Evolutionary conservation across 2,329 filamentous ascomycete genomes (phyloP), one percentile per base, ranked within the genome.

Genomic region (Colletotrichum tropicicola): DNA sequence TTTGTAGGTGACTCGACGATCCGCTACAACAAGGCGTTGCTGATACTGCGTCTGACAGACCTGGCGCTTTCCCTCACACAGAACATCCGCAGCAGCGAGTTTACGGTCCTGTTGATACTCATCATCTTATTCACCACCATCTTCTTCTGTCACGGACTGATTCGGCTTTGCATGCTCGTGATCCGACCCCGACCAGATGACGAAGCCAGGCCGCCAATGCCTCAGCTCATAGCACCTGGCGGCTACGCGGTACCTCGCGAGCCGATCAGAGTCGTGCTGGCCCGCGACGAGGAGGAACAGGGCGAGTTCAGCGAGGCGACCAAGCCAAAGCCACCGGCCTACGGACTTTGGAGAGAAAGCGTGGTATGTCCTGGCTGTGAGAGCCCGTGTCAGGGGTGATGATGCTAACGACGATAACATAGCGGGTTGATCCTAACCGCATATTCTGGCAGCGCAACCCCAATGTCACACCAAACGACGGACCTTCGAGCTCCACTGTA

Each of bases 301-400:
- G 75, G 52, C 13, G 59, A 58, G 17, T 15, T 58, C n/a, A 85
- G 82, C 53, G 85, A 88, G 63, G 79, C 85, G 0, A 79, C 80
- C 43, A 89, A 89, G 70, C 69, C 84, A 19, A 87, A 89, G 8
- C 94, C 94, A 4, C 94, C 94, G 0, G 93, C 93, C 2, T 97
- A 97, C 73, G 94, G 94, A 0, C 80, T 93, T 1, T 97, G 93
- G 92, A 85, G 93, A 55, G 89, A 90, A 75, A 95, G 91, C 72
- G 92, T 96, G 77, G 90, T 92, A 85, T 77, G 90, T 66, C 49
- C 27, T 28, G 10, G 19, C 48, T 15, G 15, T 5, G 15, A 17
- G 32, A 27, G 8, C n/a, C 17, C 17, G 47, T 43, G 27, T 21
- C 15, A 19, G 27, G 39, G 15, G 6, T 5, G 51, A 21, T 5